Conservation (phyloP, 2,329 filamentous ascomycete genomes). For the Fusarium clavum region DNA sequence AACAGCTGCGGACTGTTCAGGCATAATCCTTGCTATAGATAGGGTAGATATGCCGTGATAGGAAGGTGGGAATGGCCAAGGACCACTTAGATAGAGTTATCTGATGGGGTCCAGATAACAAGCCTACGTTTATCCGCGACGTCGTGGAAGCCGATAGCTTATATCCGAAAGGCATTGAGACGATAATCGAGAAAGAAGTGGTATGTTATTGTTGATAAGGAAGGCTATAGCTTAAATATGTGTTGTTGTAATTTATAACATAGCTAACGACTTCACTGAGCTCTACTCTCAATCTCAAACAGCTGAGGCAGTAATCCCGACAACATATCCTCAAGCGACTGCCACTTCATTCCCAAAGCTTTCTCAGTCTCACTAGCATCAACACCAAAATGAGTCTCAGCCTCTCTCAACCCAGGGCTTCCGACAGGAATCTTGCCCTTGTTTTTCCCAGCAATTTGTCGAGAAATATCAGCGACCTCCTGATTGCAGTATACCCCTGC, state of each 20-base stretch:
- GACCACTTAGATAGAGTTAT: background rate
- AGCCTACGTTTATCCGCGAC: background rate
- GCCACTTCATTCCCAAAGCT: background rate
- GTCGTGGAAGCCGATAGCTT: background rate
- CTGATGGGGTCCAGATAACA: background rate
- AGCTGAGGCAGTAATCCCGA: background rate
- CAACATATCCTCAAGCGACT: constrained; percentile 1
- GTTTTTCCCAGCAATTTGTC: background rate
- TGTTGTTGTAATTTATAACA: no score
- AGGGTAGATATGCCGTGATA: background rate
- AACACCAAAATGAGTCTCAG: background rate
- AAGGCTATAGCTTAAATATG: no score
- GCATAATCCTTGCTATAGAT: background rate
- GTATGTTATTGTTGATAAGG: no score
- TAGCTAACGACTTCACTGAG: background rate
- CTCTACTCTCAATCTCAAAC: background rate
- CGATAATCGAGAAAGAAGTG: no score
- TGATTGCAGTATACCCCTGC: constrained; percentile 12
- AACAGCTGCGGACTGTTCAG: background rate
- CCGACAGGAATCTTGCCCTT: background rate
- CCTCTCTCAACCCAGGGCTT: background rate
- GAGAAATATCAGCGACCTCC: constrained; percentile 1
- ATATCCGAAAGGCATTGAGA: background rate
- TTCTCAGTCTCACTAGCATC: constrained; percentile 13
- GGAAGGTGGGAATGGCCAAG: background rate